Evolutionary conservation across 768 basidiomycete genomes (phyloP), one percentile per base, ranked within the genome.

Genomic region (Lanmaoa rubissima): DNA sequence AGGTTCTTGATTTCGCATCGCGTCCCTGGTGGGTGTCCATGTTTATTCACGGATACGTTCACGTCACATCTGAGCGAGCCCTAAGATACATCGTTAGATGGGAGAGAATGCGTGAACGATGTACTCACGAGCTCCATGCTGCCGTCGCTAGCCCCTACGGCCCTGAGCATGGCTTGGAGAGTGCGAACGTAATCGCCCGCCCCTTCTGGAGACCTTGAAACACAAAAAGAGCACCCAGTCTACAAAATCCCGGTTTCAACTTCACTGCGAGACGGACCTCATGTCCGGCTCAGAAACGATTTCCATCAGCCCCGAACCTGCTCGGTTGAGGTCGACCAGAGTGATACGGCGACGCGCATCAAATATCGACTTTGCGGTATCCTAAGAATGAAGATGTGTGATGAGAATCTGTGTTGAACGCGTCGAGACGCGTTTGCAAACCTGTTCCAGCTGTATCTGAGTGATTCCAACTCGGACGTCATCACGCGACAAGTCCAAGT

Each of bases 1-100:
- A 99, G 79, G 65, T 99, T 99, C 74, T 99, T 99, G 64, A 99
- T 85, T 73, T 99, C 96, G 65, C 94, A 95, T 32, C 96, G 85
- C 1, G 89, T 96, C 2, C 94, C 87, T 1, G 75, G 85, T 4
- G 82, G 72, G 7, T 80, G 73, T 10, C 87, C 86, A 41, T 75
- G 69, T 46, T 81, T 80, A 65, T 92, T 90, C 7, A 98, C 83
- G 6, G 96, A 98, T 5, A 98, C 87, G 65, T 99, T 98, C 31
- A 96, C 91, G 66, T 99, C 97, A 60, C 94, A 95, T 40, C 97
- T 81, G 34, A 98, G 78, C 7, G 95, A 98, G 1, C 96, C 96
- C 94, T 97, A 51, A 3, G 4, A 40, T 35, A 45, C 32, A 45
- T 31, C 19, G 34, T 61, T 4, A 66, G 52, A 34, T n/a, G 35